Evolutionary conservation across 305 asterid genomes (phyloP), one percentile per base, ranked within the genome.

Genomic region (Fraxinus sp.): DNA sequence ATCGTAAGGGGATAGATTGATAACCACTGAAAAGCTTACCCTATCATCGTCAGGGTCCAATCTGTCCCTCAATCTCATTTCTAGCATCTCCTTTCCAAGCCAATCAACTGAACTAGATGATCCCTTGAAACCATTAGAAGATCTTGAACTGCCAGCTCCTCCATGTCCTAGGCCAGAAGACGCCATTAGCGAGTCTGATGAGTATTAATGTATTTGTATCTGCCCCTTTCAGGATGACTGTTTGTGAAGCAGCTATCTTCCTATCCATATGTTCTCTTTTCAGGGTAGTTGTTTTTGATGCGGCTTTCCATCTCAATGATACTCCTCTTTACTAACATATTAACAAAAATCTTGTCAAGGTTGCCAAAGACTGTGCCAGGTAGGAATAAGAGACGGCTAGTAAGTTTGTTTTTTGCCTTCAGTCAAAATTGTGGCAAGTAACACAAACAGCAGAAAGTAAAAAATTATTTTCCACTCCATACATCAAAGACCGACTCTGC

Each of bases 61-160:
- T 88, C 92, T 90, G 89, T 94, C 98, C 87, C 95, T 89, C 86
- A 96, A 83, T 87, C 89, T 92, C 99, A 96, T 92, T 76, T 95
- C 98, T 84, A 87, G 93, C 96, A 96, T 94, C 90, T 96, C 98
- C 88, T 92, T 92, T 81, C 98, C 99, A 83, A 96, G 91, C 98
- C 98, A 94, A 81, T 96, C 99, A 85, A 94, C 94, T 78, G 99
- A 96, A 92, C 93, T 92, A 75, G 99, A 96, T 78, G 98, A 93
- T 83, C 93, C 97, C 83, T 92, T 92, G 90, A 89, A 94, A 85
- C 97, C 99, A 88, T 93, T 93, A 80, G 89, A 86, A 77, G 94
- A 90, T 89, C 97, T 93, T 86, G 99, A 94, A 88, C 99, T 96
- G 85, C 99, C 94, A 84, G 97, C 98, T 72, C 97, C 99, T 62